Conservation (phyloP, 257 asterid species). For the Solanum etuberosum region DNA sequence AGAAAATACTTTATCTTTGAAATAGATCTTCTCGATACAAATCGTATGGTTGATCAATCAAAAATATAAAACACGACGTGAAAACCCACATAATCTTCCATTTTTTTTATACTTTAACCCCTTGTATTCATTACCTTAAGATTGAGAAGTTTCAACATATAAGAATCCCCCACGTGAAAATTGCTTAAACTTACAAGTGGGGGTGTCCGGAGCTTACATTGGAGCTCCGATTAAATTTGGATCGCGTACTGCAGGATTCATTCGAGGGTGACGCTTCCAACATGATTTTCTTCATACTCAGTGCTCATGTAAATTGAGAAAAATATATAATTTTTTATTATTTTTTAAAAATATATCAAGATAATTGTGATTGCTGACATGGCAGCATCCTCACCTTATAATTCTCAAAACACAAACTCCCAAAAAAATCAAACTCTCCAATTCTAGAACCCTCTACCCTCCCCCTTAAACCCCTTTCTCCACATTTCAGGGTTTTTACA, state of each 20-base stretch:
- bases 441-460: conserved; percentile 48
- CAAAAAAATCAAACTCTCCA: conserved; percentile 15
- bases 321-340: not conserved
- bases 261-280: fast-evolving
- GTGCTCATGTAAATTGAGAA: not conserved
- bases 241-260: fast-evolving
- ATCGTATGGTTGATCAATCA: fast-evolving
- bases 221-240: fast-evolving
- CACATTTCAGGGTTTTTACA: not conserved
- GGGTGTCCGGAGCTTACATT: fast-evolving
- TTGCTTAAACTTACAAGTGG: too few relatives aligned
- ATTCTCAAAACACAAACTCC: conserved; percentile 23
- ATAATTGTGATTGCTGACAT: conserved; percentile 38
- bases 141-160: not conserved
- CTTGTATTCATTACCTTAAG: too few relatives aligned
- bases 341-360: not conserved
- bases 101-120: not conserved
- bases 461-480: conserved; percentile 39
- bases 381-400: conserved; percentile 48
- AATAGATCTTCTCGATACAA: not conserved
- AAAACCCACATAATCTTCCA: not conserved
- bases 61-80: not conserved
- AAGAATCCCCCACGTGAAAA: not conserved
- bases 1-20: not conserved
- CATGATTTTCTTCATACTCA: fast-evolving